phyloP scores from a whole-genome alignment of 257 asterid species.

The Solanum appendiculatum region DNA sequence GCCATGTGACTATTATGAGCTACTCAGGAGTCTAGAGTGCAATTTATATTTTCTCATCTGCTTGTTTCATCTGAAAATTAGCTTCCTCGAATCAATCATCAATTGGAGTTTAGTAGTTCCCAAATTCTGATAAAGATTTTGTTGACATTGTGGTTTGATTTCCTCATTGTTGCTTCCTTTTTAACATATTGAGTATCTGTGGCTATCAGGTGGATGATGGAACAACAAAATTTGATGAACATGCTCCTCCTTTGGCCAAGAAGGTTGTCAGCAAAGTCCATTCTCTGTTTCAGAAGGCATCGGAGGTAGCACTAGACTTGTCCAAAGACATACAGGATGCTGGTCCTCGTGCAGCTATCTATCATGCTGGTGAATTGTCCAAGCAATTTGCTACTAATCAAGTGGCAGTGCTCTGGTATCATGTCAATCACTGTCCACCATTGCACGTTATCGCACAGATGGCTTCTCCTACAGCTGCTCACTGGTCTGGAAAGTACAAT shows the following conservation, averaged over 20 bases:
- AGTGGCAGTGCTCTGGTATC: constrained; percentile 33
- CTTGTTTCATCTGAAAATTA: background rate
- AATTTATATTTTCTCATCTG: background rate
- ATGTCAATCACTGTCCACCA: constrained; percentile 26
- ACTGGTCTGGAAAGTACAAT: constrained; percentile 52
- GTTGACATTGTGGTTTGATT: background rate
- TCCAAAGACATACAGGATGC: constrained; percentile 39
- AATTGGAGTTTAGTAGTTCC: background rate
- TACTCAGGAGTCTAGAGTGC: background rate
- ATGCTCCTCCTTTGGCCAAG: constrained; percentile 61
- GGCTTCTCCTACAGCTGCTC: constrained; percentile 33
- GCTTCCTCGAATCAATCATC: background rate
- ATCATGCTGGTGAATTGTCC: constrained; percentile 28
- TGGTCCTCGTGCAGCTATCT: constrained; percentile 55
- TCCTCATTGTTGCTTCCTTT: background rate
- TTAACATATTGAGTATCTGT: background rate
- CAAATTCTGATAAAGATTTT: background rate
- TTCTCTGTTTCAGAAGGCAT: constrained; percentile 17
- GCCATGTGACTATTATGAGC: background rate
- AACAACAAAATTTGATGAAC: constrained; percentile 22
- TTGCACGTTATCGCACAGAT: constrained; percentile 34
- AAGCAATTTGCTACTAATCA: constrained; percentile 30
- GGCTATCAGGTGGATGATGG: constrained; percentile 29
- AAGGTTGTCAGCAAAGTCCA: constrained; percentile 15
- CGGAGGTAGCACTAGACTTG: constrained; percentile 22